phyloP scores from a whole-genome alignment of 1,284 basidiomycete genomes.

The Apiotrichum montevideense region DNA sequence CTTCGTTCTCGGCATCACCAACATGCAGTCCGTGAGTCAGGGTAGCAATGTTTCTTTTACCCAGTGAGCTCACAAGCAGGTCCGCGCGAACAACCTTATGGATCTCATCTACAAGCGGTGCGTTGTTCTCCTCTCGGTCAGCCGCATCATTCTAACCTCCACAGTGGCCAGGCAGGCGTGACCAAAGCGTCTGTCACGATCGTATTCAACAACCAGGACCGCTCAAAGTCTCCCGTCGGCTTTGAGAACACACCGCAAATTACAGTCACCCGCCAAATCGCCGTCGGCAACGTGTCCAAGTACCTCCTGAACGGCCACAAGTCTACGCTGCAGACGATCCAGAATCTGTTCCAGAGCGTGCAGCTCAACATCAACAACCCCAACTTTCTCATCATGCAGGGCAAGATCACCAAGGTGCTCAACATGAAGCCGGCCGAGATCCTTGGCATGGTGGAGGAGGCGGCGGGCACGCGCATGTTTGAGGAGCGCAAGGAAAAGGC shows the following conservation, averaged over 20 bases:
- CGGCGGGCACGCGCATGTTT: slow-evolving; percentile 97
- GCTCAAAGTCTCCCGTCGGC: slow-evolving; percentile 75
- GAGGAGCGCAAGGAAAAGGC: slow-evolving; percentile 98
- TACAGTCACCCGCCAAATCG: slow-evolving; percentile 91
- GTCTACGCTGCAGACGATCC: slow-evolving; percentile 77
- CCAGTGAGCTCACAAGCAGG: slow-evolving; percentile 50
- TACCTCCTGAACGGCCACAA: slow-evolving; percentile 98
- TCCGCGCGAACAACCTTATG: slow-evolving; percentile 92
- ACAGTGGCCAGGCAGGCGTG: slow-evolving; percentile 92
- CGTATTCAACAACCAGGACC: slow-evolving; percentile 98
- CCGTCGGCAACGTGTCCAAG: slow-evolving; percentile 89
- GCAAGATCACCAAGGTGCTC: slow-evolving; percentile 89
- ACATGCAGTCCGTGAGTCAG: slow-evolving; percentile 67
- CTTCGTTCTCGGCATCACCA: slow-evolving; percentile 94
- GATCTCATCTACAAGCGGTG: slow-evolving; percentile 68
- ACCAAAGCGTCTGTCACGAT: slow-evolving; percentile 98
- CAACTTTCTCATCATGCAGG: slow-evolving; percentile 99
- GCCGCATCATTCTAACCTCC: slow-evolving; percentile 3
- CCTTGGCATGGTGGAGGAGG: slow-evolving; percentile 97
- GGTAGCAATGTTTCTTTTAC: background rate
- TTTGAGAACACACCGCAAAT: slow-evolving; percentile 80
- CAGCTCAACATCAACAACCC: slow-evolving; percentile 99
- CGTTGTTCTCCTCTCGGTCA: slow-evolving; percentile 1
- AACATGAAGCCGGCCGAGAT: slow-evolving; percentile 99
- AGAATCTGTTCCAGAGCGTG: slow-evolving; percentile 92